A percentile compares a stretch with the other conserved stretches of the same genome.
phyloP scores from a whole-genome alignment of 768 basidiomycete species.

The Suillus subluteus region DNA sequence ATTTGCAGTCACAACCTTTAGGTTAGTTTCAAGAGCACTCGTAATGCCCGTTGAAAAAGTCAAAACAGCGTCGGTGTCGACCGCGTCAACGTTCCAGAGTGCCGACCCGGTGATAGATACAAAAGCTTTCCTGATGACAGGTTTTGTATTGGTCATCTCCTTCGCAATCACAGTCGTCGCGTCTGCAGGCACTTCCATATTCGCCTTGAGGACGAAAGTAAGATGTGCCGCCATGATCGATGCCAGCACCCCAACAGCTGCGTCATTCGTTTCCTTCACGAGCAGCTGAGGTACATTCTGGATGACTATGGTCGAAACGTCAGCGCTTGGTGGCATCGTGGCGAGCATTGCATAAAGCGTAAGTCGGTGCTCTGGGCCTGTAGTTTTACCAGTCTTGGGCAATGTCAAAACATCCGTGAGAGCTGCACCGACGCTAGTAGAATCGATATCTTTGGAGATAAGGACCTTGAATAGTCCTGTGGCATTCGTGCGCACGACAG shows the following conservation, averaged over 20 bases:
- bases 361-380: conserved; percentile 84
- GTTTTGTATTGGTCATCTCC: conserved; percentile 74
- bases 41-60: conserved; percentile 58
- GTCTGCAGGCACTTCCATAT: conserved; percentile 47
- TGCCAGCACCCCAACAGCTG: conserved; percentile 56
- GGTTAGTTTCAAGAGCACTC: conserved; percentile 65
- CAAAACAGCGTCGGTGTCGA: conserved; percentile 45
- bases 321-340: conserved; percentile 49
- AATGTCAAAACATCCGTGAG: conserved; percentile 72
- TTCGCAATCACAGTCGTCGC: conserved; percentile 57
- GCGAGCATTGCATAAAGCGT: conserved; percentile 81
- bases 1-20: conserved; percentile 68
- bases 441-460: conserved; percentile 34
- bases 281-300: conserved; percentile 48
- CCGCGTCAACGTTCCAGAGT: conserved; percentile 49
- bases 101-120: conserved; percentile 63
- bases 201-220: conserved; percentile 48
- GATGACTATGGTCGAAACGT: conserved; percentile 49
- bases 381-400: conserved; percentile 82
- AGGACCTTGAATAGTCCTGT: conserved; percentile 59
- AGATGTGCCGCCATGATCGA: conserved; percentile 64
- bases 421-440: conserved; percentile 46
- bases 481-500: conserved; percentile 58
- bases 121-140: conserved; percentile 60
- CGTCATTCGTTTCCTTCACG: conserved; percentile 81